These are phyloP conservation scores for Apophysomyces elegans DNA, from an alignment of 371 early-diverging fungal species.

Conservation along the genomic window DNA sequence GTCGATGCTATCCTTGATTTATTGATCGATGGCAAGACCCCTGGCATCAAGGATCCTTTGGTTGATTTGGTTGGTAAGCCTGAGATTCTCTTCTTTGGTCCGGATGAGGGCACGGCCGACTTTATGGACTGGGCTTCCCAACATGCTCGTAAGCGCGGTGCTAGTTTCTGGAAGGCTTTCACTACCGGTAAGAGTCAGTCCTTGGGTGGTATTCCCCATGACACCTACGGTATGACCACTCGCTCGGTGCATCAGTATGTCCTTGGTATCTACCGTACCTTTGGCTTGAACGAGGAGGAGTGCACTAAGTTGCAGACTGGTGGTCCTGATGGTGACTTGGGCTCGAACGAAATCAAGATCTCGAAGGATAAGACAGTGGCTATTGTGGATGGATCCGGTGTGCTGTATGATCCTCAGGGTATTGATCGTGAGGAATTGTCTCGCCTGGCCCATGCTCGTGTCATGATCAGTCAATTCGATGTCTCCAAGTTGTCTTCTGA, in stretches of 20 bases:
- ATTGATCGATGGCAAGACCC: slow-evolving; percentile 88
- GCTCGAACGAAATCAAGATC: slow-evolving; percentile 98
- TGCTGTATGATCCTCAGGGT: slow-evolving; percentile 91
- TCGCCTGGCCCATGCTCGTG: slow-evolving; percentile 81
- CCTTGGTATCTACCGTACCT: slow-evolving; percentile 91
- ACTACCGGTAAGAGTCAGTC: slow-evolving; percentile 97
- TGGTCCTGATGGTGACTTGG: slow-evolving; percentile 98
- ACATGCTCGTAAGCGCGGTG: slow-evolving; percentile 91
- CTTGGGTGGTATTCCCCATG: slow-evolving; percentile 98
- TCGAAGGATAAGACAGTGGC: slow-evolving; percentile 94
- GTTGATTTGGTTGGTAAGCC: slow-evolving; percentile 89
- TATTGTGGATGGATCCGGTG: slow-evolving; percentile 96
- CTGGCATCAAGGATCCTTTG: slow-evolving; percentile 95
- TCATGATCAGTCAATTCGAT: slow-evolving; percentile 93
- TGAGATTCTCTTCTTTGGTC: slow-evolving; percentile 98
- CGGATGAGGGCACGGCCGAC: slow-evolving; percentile 98
- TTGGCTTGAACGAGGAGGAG: slow-evolving; percentile 78
- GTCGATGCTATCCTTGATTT: slow-evolving; percentile 95
- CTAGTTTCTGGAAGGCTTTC: slow-evolving; percentile 98
- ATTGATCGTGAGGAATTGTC: slow-evolving; percentile 85
- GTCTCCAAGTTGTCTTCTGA: slow-evolving; percentile 70
- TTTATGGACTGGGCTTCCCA: slow-evolving; percentile 99
- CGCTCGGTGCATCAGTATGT: slow-evolving; percentile 98
- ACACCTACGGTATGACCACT: slow-evolving; percentile 97
- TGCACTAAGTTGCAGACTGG: slow-evolving; percentile 95